Evolutionary conservation across 257 asterid genomes (phyloP).

Genomic region (Plantago elongata): DNA sequence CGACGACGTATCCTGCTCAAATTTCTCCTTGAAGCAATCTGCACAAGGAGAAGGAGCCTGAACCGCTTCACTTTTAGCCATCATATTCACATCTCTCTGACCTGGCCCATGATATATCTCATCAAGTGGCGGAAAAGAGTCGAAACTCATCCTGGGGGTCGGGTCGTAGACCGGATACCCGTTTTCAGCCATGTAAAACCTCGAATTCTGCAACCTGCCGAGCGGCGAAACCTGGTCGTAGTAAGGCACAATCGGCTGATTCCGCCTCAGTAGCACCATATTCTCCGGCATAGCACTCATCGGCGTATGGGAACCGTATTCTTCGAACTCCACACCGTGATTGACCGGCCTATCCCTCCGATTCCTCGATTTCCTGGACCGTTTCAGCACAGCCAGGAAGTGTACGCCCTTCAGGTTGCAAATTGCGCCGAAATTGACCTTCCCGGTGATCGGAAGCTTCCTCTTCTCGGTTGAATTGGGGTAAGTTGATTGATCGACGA

Average conservation of each 20-base stretch:
- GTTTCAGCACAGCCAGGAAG: constrained; percentile 67
- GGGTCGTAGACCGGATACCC: too few relatives aligned
- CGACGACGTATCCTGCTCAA: constrained; percentile 23
- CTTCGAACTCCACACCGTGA: constrained; percentile 25
- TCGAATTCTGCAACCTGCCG: constrained; percentile 31
- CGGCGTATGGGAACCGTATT: constrained; percentile 29
- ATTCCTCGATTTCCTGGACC: constrained; percentile 59
- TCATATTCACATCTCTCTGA: constrained; percentile 19
- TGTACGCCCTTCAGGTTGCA: constrained; percentile 49
- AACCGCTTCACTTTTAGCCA: constrained; percentile 21
- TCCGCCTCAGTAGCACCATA: constrained; percentile 48
- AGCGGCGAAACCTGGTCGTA: constrained; percentile 39
- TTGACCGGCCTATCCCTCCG: constrained; percentile 40
- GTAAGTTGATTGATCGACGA: constrained; percentile 36
- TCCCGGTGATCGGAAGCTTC: constrained; percentile 63
- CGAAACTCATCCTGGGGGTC: constrained; percentile 18
- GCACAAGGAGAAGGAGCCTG: constrained; percentile 28
- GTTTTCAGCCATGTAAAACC: constrained; percentile 19
- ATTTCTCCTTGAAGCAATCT: constrained; percentile 39
- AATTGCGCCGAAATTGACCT: constrained; percentile 53
- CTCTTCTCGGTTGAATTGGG: constrained; percentile 42
- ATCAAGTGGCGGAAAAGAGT: neutral
- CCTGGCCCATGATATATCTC: constrained; percentile 1
- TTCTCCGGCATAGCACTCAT: constrained; percentile 36
- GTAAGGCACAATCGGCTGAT: constrained; percentile 30